Conservation (phyloP, 192 early-diverging fungal genomes). For the Phycomyces blakesleeanus region DNA sequence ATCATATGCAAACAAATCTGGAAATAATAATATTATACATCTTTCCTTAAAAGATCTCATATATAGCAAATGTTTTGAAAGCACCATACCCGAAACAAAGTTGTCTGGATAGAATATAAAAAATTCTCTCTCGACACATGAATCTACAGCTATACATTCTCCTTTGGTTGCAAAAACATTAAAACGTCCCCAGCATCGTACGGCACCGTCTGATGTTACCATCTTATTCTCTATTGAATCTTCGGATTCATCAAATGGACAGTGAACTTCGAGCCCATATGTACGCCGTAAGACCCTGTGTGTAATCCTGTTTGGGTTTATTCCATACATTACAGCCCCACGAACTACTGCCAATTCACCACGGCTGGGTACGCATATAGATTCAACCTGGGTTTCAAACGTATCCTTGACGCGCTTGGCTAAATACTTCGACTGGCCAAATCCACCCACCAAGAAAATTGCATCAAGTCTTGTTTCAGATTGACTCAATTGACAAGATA, state of each 20-base stretch:
- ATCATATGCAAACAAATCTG: slow-evolving; percentile 31
- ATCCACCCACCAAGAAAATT: slow-evolving; percentile 47
- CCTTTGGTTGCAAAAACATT: background rate
- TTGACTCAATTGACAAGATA: slow-evolving; percentile 33
- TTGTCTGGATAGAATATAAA: too few species aligned
- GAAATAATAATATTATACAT: too few species aligned
- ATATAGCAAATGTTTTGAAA: background rate
- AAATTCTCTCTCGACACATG: too few species aligned
- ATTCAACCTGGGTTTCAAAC: slow-evolving; percentile 28
- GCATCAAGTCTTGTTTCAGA: slow-evolving; percentile 19
- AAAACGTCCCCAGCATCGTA: slow-evolving; percentile 33
- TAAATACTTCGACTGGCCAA: slow-evolving; percentile 41
- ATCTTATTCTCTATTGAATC: slow-evolving; percentile 33
- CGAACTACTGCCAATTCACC: slow-evolving; percentile 46
- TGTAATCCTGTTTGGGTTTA: slow-evolving; percentile 34
- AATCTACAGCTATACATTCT: too few species aligned
- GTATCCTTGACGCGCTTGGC: slow-evolving; percentile 28
- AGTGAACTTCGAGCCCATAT: slow-evolving; percentile 40
- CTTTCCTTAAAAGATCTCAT: background rate
- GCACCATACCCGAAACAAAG: too few species aligned
- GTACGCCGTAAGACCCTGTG: slow-evolving; percentile 39
- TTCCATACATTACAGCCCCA: slow-evolving; percentile 43
- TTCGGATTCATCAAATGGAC: slow-evolving; percentile 34
- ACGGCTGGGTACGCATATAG: slow-evolving; percentile 39
- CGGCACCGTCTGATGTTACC: background rate